These are phyloP conservation scores for Fusarium circinatum DNA, from an alignment of 2,329 filamentous ascomycete genomes.

Conservation along the genomic window DNA sequence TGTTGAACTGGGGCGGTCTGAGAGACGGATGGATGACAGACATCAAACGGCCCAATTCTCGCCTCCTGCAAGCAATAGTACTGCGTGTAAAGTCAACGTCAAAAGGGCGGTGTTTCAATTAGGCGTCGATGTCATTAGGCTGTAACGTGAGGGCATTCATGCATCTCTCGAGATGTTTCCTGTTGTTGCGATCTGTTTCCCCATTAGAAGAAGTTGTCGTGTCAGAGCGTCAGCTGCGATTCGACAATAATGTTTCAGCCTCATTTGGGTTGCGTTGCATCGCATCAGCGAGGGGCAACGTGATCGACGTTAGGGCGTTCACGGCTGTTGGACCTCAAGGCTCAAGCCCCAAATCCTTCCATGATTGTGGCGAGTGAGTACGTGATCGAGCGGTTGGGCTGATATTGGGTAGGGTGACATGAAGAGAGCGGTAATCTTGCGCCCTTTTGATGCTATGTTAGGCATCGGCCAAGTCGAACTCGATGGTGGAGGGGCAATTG, in stretches of 20 bases:
- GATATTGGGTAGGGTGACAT: conserved; percentile 35
- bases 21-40: background rate
- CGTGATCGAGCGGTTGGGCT: conserved; percentile 16
- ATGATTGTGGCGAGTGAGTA: conserved; percentile 27
- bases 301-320: conserved; percentile 36
- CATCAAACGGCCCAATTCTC: conserved; percentile 1
- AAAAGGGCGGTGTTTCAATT: conserved; percentile 16
- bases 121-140: conserved; percentile 32
- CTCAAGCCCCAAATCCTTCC: conserved; percentile 12
- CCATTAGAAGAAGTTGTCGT: conserved; percentile 3
- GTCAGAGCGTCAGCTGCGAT: conserved; percentile 19
- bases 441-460: background rate
- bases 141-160: conserved; percentile 1
- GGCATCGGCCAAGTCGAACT: conserved; percentile 8
- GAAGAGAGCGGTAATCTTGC: background rate
- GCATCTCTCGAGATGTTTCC: background rate
- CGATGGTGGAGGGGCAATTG: background rate
- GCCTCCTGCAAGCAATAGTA: background rate
- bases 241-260: conserved; percentile 34
- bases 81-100: background rate
- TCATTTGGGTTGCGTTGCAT: conserved; percentile 38
- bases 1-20: conserved; percentile 1
- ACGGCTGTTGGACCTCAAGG: conserved; percentile 21
- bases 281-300: conserved; percentile 38
- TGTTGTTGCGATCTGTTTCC: conserved; percentile 14